Evolutionary conservation across 2,329 filamentous ascomycete species (phyloP).

Genomic region (Nothophaeocryptopus gaeumannii): DNA sequence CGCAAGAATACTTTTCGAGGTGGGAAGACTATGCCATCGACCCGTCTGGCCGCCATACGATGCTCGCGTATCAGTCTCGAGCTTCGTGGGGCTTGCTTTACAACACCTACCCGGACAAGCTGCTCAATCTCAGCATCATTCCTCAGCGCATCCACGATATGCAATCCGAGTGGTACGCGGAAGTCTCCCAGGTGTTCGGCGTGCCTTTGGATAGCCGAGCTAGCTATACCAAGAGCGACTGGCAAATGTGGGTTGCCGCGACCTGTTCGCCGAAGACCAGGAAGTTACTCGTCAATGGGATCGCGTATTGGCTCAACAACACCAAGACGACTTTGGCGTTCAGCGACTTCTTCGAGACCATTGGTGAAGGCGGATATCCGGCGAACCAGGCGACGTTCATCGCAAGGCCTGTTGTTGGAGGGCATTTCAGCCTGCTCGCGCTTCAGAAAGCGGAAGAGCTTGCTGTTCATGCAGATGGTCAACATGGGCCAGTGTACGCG

Average conservation of each 20-base stretch:
- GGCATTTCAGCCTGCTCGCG: constrained; percentile 10
- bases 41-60: constrained; percentile 6
- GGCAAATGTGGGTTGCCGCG: constrained; percentile 53
- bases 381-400: not conserved
- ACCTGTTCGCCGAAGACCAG: constrained; percentile 42
- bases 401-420: constrained; percentile 14
- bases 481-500: too few relatives aligned
- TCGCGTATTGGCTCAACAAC: constrained; percentile 49
- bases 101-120: constrained; percentile 32
- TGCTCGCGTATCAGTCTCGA: constrained; percentile 11
- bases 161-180: constrained; percentile 31
- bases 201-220: constrained; percentile 33
- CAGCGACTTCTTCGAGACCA: constrained; percentile 42
- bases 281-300: constrained; percentile 44
- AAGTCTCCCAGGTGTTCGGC: constrained; percentile 28
- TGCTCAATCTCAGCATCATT: constrained; percentile 26
- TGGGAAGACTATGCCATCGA: constrained; percentile 11
- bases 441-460: constrained; percentile 1
- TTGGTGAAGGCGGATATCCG: not conserved
- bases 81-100: constrained; percentile 27
- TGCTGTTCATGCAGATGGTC: too few relatives aligned
- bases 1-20: constrained; percentile 1
- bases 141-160: constrained; percentile 28
- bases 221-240: constrained; percentile 36
- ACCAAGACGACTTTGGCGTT: constrained; percentile 48